A percentile compares a stretch with the other conserved stretches of the same genome.
Conservation (phyloP, 441 rosid genomes). For the Daphne laureola region DNA sequence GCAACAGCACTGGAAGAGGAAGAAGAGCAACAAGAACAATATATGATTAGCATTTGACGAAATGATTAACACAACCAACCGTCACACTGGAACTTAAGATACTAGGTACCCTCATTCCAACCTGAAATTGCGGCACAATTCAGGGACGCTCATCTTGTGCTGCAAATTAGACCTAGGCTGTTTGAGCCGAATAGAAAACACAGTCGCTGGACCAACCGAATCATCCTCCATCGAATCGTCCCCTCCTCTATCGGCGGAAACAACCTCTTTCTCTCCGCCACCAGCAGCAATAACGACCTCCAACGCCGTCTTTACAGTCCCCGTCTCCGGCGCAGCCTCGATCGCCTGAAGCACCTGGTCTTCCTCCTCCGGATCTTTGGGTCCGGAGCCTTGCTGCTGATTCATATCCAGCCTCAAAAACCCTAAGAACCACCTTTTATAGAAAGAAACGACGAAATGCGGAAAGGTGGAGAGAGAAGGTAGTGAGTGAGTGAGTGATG, state of each 20-base stretch:
- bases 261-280: slow-evolving; percentile 25
- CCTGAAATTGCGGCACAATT: slow-evolving; percentile 87
- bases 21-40: neutral
- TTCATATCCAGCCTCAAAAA: slow-evolving; percentile 36
- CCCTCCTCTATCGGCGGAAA: slow-evolving; percentile 25
- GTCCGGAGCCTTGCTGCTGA: slow-evolving; percentile 26
- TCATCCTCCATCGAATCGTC: slow-evolving; percentile 84
- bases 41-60: neutral
- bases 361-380: slow-evolving; percentile 32
- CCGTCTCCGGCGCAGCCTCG: slow-evolving; percentile 17
- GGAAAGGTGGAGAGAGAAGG: slow-evolving; percentile 22
- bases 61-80: neutral
- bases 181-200: slow-evolving; percentile 76
- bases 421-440: slow-evolving; percentile 29
- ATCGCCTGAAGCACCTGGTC: slow-evolving; percentile 21
- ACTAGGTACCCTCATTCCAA: slow-evolving; percentile 11
- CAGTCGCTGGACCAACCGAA: slow-evolving; percentile 67
- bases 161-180: slow-evolving; percentile 74
- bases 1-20: slow-evolving; percentile 72
- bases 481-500: slow-evolving; percentile 29
- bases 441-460: slow-evolving; percentile 12
- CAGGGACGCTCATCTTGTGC: slow-evolving; percentile 89
- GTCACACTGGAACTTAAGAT: neutral
- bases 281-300: slow-evolving; percentile 12
- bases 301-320: slow-evolving; percentile 15